Percentiles rank a stretch among this genome's conserved stretches.
Conservation (phyloP, 73 alveolate species). For the Paramecium sexaurelia region DNA sequence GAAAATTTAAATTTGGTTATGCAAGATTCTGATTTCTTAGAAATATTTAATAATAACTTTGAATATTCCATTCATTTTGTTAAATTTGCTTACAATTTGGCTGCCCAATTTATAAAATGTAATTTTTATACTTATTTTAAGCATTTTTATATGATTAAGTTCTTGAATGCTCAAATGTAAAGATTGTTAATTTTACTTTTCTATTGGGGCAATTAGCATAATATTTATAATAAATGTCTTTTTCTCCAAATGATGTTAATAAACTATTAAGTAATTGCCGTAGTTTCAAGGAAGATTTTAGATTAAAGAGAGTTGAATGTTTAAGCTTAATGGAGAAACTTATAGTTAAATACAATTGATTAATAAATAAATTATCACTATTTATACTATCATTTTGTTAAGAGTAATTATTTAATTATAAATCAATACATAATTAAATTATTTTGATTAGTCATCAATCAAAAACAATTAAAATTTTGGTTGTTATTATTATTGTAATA, state of each 20-base stretch:
- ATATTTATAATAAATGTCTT: background rate
- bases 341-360: conserved; percentile 27
- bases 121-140: background rate
- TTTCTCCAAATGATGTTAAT: conserved; percentile 33
- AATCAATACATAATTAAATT: background rate
- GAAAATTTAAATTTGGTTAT: conserved; percentile 41
- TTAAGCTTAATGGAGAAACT: background rate
- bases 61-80: conserved; percentile 39
- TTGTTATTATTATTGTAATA: too few relatives aligned
- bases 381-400: too few relatives aligned
- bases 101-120: conserved; percentile 13
- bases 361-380: background rate
- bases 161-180: background rate
- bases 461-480: too few relatives aligned
- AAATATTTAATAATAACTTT: conserved; percentile 42
- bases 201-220: background rate
- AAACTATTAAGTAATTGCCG: background rate
- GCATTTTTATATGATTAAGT: conserved; percentile 51
- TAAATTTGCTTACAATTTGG: conserved; percentile 28
- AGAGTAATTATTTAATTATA: too few relatives aligned
- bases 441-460: too few relatives aligned
- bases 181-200: conserved; percentile 28
- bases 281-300: background rate
- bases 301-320: conserved; percentile 35
- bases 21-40: conserved; percentile 39